Conservation (phyloP, 495 filamentous ascomycete genomes). For the Aspergillus affinis region DNA sequence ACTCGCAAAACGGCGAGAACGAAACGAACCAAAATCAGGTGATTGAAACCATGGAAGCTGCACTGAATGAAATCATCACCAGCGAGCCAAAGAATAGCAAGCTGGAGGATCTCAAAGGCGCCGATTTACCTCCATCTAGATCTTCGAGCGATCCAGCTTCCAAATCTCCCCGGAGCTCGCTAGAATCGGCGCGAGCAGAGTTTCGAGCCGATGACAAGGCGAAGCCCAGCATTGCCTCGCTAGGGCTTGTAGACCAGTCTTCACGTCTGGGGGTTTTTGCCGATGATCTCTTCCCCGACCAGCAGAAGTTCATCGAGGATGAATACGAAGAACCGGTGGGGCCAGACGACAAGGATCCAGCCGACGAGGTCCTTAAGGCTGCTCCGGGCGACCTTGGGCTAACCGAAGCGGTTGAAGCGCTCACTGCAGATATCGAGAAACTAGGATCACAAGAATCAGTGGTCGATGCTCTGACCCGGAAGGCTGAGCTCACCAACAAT, state of each 20-base stretch:
- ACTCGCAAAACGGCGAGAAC: constrained; percentile 49
- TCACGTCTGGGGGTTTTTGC: constrained; percentile 88
- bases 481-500: constrained; percentile 97
- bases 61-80: constrained; percentile 92
- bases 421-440: constrained; percentile 87
- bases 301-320: constrained; percentile 81
- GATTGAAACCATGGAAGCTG: constrained; percentile 91
- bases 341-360: constrained; percentile 56
- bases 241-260: constrained; percentile 82
- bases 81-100: constrained; percentile 65
- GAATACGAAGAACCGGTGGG: constrained; percentile 74
- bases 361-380: constrained; percentile 90
- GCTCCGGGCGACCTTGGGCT: constrained; percentile 93
- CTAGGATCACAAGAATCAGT: constrained; percentile 85
- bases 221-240: constrained; percentile 83
- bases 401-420: constrained; percentile 82
- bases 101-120: constrained; percentile 60
- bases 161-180: constrained; percentile 53
- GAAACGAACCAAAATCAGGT: constrained; percentile 52
- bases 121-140: constrained; percentile 46
- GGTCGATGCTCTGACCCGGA: constrained; percentile 84
- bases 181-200: constrained; percentile 52
- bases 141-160: constrained; percentile 45
- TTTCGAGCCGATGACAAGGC: constrained; percentile 49
- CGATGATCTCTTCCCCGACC: constrained; percentile 90